Base-by-base conservation (phyloP, 108 stramenopile genomes). In the Fistulifera solaris region DNA sequence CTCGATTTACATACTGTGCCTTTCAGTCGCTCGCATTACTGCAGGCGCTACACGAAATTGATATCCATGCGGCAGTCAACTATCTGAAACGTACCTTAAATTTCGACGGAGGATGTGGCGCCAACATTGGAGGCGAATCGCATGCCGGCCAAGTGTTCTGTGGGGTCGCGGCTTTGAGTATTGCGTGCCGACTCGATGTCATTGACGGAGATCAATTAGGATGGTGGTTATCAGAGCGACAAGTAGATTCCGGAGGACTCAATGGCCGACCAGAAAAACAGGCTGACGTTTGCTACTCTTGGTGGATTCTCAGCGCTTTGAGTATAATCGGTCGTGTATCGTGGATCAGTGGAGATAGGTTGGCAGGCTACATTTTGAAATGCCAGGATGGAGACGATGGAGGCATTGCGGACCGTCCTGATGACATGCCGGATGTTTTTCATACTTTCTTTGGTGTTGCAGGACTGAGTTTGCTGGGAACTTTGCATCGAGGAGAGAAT, bases 171-270 rank as follows among this genome's bases (percentile, higher is more conserved):
- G 96, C 99, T 17, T 65, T 99, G 0, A 75, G 86, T n/a, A 97
- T 99, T 52, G 94, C 94, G 14, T 63, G 77, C 22, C 76, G 81
- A 26, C 66, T 98, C 27, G 71, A 75, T 56, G 59, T 78, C 38
- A 48, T 77, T 21, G 35, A 24, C 15, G 60, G 65, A 17, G 93
- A 95, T 53, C 58, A 89, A 24, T 71, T 99, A n/a, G 81, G 82
- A 10, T 98, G 98, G 97, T 99, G 99, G 99, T 66, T 99, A n/a
- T 75, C 93, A n/a, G 99, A 98, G 71, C 66, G 99, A 35, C 99
- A 99, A 65, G 96, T 94, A 59, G 99, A 98, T 66, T 84, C 83
- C n/a, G 99, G 99, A 38, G 88, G 88, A 7, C 55, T 90, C 26
- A 99, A 99, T 68, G 98, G 98, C 3, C 68, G 98, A 24, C 96